These are phyloP conservation scores for Leccinum fallax DNA, from an alignment of 1,284 basidiomycete genomes.

Conservation along the genomic window DNA sequence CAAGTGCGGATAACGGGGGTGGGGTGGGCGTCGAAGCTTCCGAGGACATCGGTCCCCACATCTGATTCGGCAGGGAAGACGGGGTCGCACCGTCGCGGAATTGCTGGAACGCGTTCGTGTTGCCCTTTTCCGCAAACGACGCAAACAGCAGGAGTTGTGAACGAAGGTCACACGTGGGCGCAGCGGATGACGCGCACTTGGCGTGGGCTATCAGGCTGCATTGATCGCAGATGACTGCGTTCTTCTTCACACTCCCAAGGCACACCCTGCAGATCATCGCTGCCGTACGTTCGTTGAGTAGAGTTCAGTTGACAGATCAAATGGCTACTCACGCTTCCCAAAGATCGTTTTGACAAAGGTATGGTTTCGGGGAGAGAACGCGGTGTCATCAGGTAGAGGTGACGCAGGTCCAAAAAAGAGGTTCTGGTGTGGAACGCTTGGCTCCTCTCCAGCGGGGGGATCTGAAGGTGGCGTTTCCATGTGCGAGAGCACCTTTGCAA, in stretches of 20 bases:
- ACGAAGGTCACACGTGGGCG: conserved; percentile 82
- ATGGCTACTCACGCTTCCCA: conserved; percentile 72
- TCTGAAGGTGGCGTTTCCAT: conserved; percentile 50
- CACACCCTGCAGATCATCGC: conserved; percentile 90
- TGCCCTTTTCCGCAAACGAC: conserved; percentile 69
- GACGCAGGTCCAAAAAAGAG: conserved; percentile 43
- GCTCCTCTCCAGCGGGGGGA: conserved; percentile 31
- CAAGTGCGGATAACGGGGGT: conserved; percentile 39
- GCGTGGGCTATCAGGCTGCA: conserved; percentile 90
- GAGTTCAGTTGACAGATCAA: not conserved
- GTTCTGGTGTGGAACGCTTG: conserved; percentile 30
- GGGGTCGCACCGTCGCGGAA: conserved; percentile 51
- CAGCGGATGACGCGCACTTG: conserved; percentile 74
- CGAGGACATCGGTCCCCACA: conserved; percentile 48
- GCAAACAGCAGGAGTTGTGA: conserved; percentile 72
- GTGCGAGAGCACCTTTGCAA: conserved; percentile 54
- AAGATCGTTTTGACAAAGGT: conserved; percentile 91
- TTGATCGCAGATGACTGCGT: conserved; percentile 84
- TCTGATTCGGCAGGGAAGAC: conserved; percentile 27
- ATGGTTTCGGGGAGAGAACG: conserved; percentile 67
- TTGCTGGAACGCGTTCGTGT: conserved; percentile 54
- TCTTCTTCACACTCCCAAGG: conserved; percentile 78
- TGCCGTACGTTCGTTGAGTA: conserved; percentile 38
- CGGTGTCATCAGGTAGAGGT: conserved; percentile 46
- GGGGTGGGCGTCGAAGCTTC: conserved; percentile 55